Conservation (phyloP, 768 basidiomycete genomes). For the Leccinum subgranulosum region DNA sequence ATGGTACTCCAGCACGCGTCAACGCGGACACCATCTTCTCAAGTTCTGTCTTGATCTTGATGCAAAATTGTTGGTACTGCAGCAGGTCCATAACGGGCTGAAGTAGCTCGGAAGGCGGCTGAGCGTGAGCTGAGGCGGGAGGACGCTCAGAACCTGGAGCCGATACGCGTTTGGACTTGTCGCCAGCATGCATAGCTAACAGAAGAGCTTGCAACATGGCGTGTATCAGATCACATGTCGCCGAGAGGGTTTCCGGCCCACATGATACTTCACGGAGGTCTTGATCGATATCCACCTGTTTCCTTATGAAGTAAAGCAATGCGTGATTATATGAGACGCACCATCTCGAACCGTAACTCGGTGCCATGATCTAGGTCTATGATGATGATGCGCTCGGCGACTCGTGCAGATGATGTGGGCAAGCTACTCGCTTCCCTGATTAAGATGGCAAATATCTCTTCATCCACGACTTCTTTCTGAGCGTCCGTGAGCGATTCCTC, state of each 20-base stretch:
- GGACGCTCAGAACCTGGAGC: slow-evolving; percentile 28
- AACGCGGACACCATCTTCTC: slow-evolving; percentile 48
- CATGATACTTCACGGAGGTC: slow-evolving; percentile 7
- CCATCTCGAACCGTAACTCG: slow-evolving; percentile 72
- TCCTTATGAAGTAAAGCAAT: slow-evolving; percentile 2
- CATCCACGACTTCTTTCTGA: slow-evolving; percentile 73
- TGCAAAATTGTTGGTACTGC: slow-evolving; percentile 76
- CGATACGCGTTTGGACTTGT: slow-evolving; percentile 42
- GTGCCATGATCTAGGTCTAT: slow-evolving; percentile 73
- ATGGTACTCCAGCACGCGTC: slow-evolving; percentile 49
- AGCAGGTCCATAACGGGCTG: slow-evolving; percentile 76
- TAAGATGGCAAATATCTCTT: slow-evolving; percentile 73
- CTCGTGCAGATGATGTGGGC: slow-evolving; percentile 72
- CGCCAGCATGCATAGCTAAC: slow-evolving; percentile 52
- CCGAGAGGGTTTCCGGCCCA: slow-evolving; percentile 20
- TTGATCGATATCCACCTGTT: slow-evolving; percentile 35
- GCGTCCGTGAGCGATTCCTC: slow-evolving; percentile 53
- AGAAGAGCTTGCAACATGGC: slow-evolving; percentile 61
- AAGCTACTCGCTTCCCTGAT: slow-evolving; percentile 75
- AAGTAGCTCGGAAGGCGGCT: slow-evolving; percentile 48
- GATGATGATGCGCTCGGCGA: slow-evolving; percentile 73
- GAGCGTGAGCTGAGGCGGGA: not conserved
- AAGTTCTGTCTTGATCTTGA: slow-evolving; percentile 58
- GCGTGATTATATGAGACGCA: slow-evolving; percentile 31
- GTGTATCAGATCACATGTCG: slow-evolving; percentile 67